Conservation (phyloP, 1,284 basidiomycete genomes). For the Malassezia restricta region DNA sequence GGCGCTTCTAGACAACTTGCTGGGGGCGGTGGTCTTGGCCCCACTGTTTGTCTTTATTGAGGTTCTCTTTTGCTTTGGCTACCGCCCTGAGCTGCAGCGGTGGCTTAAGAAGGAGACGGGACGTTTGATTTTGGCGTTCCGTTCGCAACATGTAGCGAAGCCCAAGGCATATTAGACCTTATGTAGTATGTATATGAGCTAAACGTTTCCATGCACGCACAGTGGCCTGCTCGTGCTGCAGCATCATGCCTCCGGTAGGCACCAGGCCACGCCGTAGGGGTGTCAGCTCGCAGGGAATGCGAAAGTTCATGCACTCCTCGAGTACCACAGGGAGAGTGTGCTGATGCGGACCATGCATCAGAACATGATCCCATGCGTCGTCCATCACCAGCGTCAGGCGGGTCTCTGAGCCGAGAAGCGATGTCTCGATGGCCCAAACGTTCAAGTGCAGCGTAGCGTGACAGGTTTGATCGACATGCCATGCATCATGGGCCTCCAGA, state of each 20-base stretch:
- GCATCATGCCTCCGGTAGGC: not conserved
- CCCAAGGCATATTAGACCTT: not conserved
- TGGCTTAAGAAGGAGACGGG: constrained; percentile 34
- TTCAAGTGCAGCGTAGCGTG: not conserved
- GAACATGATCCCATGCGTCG: not conserved
- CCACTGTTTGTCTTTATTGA: constrained; percentile 38
- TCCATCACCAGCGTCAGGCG: not conserved
- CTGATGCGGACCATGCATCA: not conserved
- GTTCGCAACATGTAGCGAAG: constrained; percentile 11
- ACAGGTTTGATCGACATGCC: not conserved
- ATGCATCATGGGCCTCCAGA: not conserved
- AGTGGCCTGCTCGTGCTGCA: not conserved
- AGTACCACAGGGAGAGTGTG: not conserved
- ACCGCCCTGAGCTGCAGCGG: constrained; percentile 29
- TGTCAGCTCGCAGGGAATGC: not conserved
- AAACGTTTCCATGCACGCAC: not conserved
- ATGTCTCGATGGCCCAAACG: not conserved
- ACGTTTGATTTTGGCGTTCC: constrained; percentile 20
- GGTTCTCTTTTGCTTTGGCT: constrained; percentile 33
- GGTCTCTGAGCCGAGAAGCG: not conserved
- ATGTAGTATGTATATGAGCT: not conserved
- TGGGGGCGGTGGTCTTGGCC: constrained; percentile 32
- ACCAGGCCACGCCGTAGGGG: not conserved
- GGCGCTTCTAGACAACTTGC: constrained; percentile 31
- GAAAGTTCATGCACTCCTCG: not conserved